phyloP scores from a whole-genome alignment of 441 rosid species.

The Breynia disticha region DNA sequence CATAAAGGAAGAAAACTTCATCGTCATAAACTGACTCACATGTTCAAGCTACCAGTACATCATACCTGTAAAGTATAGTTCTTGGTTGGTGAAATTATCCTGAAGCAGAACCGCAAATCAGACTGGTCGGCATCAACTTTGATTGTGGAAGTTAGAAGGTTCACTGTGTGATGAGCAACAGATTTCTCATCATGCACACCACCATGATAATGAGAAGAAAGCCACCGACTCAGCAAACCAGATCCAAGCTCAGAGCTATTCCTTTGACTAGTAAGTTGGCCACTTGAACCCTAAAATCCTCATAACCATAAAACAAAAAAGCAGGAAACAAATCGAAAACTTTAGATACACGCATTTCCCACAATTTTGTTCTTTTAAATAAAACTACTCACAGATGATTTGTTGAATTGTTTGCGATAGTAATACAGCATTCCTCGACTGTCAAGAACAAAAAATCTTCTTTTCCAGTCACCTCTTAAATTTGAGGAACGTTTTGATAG shows the following conservation, averaged over 20 bases:
- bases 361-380: conserved; percentile 5
- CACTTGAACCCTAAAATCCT: conserved; percentile 53
- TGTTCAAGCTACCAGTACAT: conserved; percentile 16
- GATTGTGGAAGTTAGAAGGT: conserved; percentile 95
- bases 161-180: conserved; percentile 98
- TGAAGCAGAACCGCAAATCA: conserved; percentile 95
- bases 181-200: conserved; percentile 97
- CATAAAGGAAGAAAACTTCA: not conserved
- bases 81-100: conserved; percentile 97
- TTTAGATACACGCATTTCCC: conserved; percentile 6
- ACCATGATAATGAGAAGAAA: conserved; percentile 81
- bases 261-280: conserved; percentile 80
- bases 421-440: conserved; percentile 98
- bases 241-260: conserved; percentile 96
- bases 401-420: conserved; percentile 83
- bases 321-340: conserved; percentile 1
- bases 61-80: conserved; percentile 97
- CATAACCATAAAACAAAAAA: conserved; percentile 8
- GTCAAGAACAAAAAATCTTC: conserved; percentile 97
- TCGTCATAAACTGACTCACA: conserved; percentile 4
- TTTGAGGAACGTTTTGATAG: conserved; percentile 93
- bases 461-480: conserved; percentile 98
- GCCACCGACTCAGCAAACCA: conserved; percentile 95
- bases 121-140: conserved; percentile 97
- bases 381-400: conserved; percentile 69